Base-by-base conservation (phyloP, 768 basidiomycete genomes). In the Hericium alpestre region DNA sequence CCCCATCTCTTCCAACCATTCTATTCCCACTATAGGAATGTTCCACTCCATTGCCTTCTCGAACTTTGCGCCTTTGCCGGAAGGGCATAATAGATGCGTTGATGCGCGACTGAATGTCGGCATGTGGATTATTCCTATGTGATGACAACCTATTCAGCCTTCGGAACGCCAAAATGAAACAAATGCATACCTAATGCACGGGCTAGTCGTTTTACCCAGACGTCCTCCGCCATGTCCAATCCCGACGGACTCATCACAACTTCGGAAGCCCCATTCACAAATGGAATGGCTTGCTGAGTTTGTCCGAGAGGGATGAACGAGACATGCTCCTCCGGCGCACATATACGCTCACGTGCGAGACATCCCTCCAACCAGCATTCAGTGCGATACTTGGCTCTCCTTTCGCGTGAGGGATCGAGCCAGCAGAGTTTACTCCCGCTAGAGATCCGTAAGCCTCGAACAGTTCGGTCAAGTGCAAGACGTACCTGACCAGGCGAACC, bases 351-450 rank as follows among this genome's bases (percentile, higher is more conserved):
- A 57, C 85, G 82, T 55, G 80, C 85, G 13, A 92, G 78, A 63
- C 90, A 95, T 47, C 80, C 80, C 68, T 97, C 93, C 1, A 97
- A 74, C 93, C 93, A 97, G 66, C 90, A 94, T 68, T 96, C 93
- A 0, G 93, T 95, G 47, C 93, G 80, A 64, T 83, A 90, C 62
- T 82, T 84, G 3, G 62, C 16, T 15, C 18, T 43, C 18, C 43
- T 46, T n/a, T n/a, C 43, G 43, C 2, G 43, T 5, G 43, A 46
- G 5, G 68, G 65, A 65, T 89, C 87, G 37, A 78, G 76, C 2
- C 69, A 71, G 61, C 76, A 88, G n/a, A 87, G 60, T 59, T 81
- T 81, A 62, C 84, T 87, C 25, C 87, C 88, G 63, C 88, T 90
- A 38, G 0, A n/a, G 13, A 48, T 53, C 22, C 20, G 23, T 25